Conservation (phyloP, 2,329 filamentous ascomycete species). For the Fusarium dimerum region DNA sequence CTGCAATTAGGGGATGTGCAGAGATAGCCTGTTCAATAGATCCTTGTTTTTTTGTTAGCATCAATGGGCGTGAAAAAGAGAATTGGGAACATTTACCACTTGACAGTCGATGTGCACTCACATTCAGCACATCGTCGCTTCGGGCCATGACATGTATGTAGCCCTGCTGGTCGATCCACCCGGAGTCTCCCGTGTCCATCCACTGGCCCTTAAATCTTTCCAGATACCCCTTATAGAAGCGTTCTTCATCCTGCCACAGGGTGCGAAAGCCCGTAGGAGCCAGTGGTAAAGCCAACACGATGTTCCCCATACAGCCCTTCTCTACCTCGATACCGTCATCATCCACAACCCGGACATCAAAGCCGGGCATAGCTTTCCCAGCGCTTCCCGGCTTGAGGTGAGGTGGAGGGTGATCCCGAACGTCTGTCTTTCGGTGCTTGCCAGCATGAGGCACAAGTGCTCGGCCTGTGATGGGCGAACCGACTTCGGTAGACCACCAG, state of each 20-base stretch:
- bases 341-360: slow-evolving; percentile 82
- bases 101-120: slow-evolving; percentile 88
- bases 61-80: neutral
- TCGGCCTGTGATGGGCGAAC: slow-evolving; percentile 59
- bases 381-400: slow-evolving; percentile 80
- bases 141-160: slow-evolving; percentile 66
- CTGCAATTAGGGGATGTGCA: slow-evolving; percentile 74
- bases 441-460: slow-evolving; percentile 60
- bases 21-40: slow-evolving; percentile 90
- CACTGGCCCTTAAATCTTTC: slow-evolving; percentile 79
- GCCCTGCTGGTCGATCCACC: slow-evolving; percentile 76
- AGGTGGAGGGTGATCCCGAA: slow-evolving; percentile 44
- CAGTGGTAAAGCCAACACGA: slow-evolving; percentile 79
- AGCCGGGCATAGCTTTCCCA: slow-evolving; percentile 88
- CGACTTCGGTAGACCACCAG: slow-evolving; percentile 63
- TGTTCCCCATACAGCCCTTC: slow-evolving; percentile 83
- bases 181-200: slow-evolving; percentile 90
- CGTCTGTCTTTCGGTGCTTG: slow-evolving; percentile 48
- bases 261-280: slow-evolving; percentile 85
- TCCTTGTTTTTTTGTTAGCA: slow-evolving; percentile 47
- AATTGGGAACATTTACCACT: slow-evolving; percentile 60
- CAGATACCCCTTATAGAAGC: slow-evolving; percentile 84
- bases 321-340: slow-evolving; percentile 73
- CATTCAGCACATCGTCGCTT: slow-evolving; percentile 88
- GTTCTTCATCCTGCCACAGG: slow-evolving; percentile 80